A percentile compares a stretch with the other conserved stretches of the same genome.
phyloP scores from a whole-genome alignment of 768 basidiomycete genomes.

The Russula brevipes region DNA sequence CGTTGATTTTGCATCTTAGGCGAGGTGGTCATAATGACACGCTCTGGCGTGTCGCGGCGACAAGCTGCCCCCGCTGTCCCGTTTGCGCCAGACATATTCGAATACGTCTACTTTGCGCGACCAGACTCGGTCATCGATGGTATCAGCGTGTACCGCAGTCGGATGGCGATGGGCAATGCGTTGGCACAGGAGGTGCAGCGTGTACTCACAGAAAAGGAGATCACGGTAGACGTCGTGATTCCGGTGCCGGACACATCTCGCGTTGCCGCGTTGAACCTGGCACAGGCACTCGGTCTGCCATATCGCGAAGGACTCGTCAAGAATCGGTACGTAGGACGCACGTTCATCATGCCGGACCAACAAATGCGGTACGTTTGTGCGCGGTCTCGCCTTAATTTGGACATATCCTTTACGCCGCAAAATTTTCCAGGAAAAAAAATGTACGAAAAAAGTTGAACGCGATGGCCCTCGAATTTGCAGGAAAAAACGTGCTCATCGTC shows the following conservation, averaged over 20 bases:
- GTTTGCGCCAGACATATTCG: constrained; percentile 98
- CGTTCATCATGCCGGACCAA: constrained; percentile 99
- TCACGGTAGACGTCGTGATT: constrained; percentile 92
- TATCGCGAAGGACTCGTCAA: constrained; percentile 99
- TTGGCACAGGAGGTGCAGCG: constrained; percentile 82
- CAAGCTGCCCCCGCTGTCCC: constrained; percentile 62
- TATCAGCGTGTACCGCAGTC: constrained; percentile 92
- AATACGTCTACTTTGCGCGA: constrained; percentile 97
- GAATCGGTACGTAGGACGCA: constrained; percentile 96
- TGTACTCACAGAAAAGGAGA: constrained; percentile 59
- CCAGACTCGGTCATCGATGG: constrained; percentile 98
- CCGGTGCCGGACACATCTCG: constrained; percentile 97
- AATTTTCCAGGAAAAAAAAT: constrained; percentile 68
- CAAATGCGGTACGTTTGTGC: constrained; percentile 63
- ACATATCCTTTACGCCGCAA: neutral
- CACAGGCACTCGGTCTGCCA: constrained; percentile 82
- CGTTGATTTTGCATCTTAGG: constrained; percentile 41
- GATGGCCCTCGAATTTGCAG: constrained; percentile 93
- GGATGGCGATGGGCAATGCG: constrained; percentile 99
- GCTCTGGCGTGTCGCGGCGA: constrained; percentile 65
- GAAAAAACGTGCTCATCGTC: constrained; percentile 90
- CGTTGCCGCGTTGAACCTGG: constrained; percentile 92
- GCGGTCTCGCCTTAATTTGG: neutral
- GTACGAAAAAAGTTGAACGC: constrained; percentile 94
- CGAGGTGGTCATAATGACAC: constrained; percentile 94